phyloP scores from a whole-genome alignment of 129 eudicot species.

The Artemisia annua region DNA sequence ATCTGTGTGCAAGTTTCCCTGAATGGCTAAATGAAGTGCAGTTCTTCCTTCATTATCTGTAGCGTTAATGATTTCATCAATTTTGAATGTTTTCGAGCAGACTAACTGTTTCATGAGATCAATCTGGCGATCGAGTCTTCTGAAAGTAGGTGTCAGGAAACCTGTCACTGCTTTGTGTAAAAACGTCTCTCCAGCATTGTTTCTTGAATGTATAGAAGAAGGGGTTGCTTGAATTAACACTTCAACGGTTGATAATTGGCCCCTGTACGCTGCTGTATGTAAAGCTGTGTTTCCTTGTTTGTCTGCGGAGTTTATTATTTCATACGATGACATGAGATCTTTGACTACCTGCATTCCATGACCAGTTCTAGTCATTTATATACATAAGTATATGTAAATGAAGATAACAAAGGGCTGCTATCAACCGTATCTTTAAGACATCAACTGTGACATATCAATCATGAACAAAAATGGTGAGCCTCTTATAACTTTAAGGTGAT shows the following conservation, averaged over 20 bases:
- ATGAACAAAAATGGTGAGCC: too few relatives aligned
- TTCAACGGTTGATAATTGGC: constrained; percentile 67
- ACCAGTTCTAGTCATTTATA: constrained; percentile 5
- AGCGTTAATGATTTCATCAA: constrained; percentile 61
- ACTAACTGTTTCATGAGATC: constrained; percentile 74
- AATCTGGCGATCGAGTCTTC: constrained; percentile 76
- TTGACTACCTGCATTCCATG: constrained; percentile 63
- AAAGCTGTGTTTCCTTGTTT: constrained; percentile 83
- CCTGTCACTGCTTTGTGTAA: constrained; percentile 75
- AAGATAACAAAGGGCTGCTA: neutral
- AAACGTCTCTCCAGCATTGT: constrained; percentile 76
- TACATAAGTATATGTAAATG: neutral
- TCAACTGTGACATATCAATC: too few relatives aligned
- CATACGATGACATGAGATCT: constrained; percentile 48
- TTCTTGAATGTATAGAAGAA: constrained; percentile 44
- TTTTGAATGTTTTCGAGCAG: constrained; percentile 35
- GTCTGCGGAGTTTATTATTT: constrained; percentile 58
- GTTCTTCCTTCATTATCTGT: constrained; percentile 69
- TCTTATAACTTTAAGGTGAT: too few relatives aligned
- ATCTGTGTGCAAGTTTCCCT: constrained; percentile 66
- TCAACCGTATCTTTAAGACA: too few relatives aligned
- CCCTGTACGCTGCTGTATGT: constrained; percentile 86
- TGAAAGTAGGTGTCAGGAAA: constrained; percentile 68
- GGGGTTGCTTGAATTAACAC: constrained; percentile 66
- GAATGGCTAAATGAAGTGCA: constrained; percentile 80